These are phyloP conservation scores for Geotrichum klebahnii DNA, from an alignment of 1,139 yeast genomes.

Conservation along the genomic window DNA sequence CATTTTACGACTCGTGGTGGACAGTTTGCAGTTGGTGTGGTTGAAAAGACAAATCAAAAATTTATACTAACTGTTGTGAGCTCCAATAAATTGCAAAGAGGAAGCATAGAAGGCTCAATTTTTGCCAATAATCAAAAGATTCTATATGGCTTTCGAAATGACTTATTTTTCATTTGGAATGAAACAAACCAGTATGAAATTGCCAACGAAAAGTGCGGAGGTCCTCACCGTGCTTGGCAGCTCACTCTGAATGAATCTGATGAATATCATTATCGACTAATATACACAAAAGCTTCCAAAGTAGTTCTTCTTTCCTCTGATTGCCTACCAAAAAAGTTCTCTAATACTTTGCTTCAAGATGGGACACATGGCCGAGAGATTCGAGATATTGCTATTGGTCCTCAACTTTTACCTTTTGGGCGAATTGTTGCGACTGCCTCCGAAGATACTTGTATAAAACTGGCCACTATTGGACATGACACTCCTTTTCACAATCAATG, in stretches of 20 bases:
- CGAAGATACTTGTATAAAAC: slow-evolving; percentile 76
- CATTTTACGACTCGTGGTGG: slow-evolving; percentile 36
- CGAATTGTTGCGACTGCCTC: slow-evolving; percentile 63
- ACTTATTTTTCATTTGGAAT: slow-evolving; percentile 74
- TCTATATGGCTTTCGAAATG: slow-evolving; percentile 78
- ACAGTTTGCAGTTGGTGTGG: slow-evolving; percentile 23
- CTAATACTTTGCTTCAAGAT: slow-evolving; percentile 39
- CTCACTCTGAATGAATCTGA: slow-evolving; percentile 36
- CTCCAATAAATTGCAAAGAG: slow-evolving; percentile 63
- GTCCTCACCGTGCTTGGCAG: slow-evolving; percentile 83
- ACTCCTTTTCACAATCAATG: slow-evolving; percentile 51
- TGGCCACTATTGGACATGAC: slow-evolving; percentile 46
- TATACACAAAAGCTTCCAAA: slow-evolving; percentile 52
- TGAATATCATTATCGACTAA: slow-evolving; percentile 38
- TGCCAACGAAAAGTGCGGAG: slow-evolving; percentile 77
- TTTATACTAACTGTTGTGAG: slow-evolving; percentile 44
- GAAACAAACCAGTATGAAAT: slow-evolving; percentile 73
- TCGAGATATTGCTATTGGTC: slow-evolving; percentile 36
- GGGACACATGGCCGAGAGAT: slow-evolving; percentile 91
- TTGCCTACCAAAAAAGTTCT: slow-evolving; percentile 29
- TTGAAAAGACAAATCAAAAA: neutral
- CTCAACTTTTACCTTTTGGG: slow-evolving; percentile 27
- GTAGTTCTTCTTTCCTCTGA: slow-evolving; percentile 19
- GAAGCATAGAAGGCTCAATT: slow-evolving; percentile 71
- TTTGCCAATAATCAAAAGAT: slow-evolving; percentile 49